These are phyloP conservation scores for Leucosporidium creatinivorum DNA, from an alignment of 768 basidiomycete genomes.

Conservation along the genomic window DNA sequence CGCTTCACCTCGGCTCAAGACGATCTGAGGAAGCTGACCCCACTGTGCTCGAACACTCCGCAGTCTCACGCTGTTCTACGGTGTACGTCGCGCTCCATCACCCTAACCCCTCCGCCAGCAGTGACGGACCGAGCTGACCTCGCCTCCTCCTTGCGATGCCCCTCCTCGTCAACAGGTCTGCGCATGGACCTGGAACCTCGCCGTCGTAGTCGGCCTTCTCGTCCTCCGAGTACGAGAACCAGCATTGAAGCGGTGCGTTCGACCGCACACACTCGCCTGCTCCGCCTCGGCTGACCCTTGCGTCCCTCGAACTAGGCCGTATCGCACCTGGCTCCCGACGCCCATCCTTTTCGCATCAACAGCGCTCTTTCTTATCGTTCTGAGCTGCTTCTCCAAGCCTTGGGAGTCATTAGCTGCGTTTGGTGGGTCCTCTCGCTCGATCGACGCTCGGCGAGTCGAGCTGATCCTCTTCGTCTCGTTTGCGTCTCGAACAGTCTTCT, in stretches of 20 bases:
- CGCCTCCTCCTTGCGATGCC: background rate
- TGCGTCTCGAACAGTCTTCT: constrained; percentile 8
- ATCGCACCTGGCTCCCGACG: constrained; percentile 83
- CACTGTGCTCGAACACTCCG: too few relatives aligned
- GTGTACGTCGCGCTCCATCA: constrained; percentile 59
- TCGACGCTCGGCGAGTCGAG: background rate
- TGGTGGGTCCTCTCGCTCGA: constrained; percentile 41
- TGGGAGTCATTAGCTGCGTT: constrained; percentile 77
- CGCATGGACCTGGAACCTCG: constrained; percentile 44
- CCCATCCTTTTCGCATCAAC: constrained; percentile 84
- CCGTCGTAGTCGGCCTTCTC: constrained; percentile 68
- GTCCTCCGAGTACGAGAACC: constrained; percentile 87
- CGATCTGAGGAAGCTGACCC: too few relatives aligned
- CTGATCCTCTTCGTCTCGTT: background rate
- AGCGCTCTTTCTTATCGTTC: constrained; percentile 79
- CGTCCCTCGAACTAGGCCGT: constrained; percentile 55
- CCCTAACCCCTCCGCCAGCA: too few relatives aligned
- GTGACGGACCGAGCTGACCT: background rate
- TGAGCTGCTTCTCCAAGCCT: constrained; percentile 92
- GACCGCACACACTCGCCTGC: background rate
- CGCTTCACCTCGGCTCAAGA: too few relatives aligned
- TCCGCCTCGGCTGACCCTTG: background rate
- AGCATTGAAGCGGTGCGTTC: constrained; percentile 62
- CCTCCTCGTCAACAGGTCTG: constrained; percentile 4
- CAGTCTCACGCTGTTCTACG: constrained; percentile 56